Evolutionary conservation across 352 stramenopile genomes (phyloP), one percentile per base, ranked within the genome.

Genomic region (Globisporangium cederbergense): DNA sequence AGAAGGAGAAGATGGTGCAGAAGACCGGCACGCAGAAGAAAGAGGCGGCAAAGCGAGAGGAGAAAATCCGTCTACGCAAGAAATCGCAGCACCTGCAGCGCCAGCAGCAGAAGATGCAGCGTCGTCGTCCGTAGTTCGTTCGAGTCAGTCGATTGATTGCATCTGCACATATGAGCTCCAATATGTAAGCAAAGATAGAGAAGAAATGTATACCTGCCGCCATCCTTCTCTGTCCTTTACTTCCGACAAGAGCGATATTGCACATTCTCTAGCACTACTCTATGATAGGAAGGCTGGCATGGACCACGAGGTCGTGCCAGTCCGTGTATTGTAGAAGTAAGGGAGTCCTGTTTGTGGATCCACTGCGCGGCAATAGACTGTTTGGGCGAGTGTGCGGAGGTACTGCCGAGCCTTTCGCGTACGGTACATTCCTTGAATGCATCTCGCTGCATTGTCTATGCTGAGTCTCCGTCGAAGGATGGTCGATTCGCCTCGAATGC

Each of bases 41-140:
- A 43, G 82, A 96, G 50, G 83, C 80, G 20, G 68, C 76, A 32
- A 93, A 93, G 67, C 78, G 85, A 10, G 87, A 96, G 60, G 82
- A 91, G 59, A 85, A 83, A 42, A 96, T 96, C 65, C 81, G 83
- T n/a, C 73, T 75, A 56, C 79, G 81, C 45, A 96, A 96, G 65
- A 96, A 93, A 74, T 51, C 76, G 22, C 77, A 88, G 60, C 87
- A 93, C 58, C 46, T 93, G 25, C 73, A 88, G 57, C 81, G 84
- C 42, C 74, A 78, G 22, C 71, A 86, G 68, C 60, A 80, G 58
- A 85, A 83, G 72, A 72, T 70, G 49, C 77, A 90, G 60, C 73
- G 63, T 32, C 69, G 77, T 51, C 73, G 62, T 18, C 65, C 64
- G 64, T 57, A 50, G 61, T 62, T 58, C 53, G 40, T 10, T 9